Percentiles rank a stretch among this genome's conserved stretches.
Evolutionary conservation across 2,329 filamentous ascomycete genomes (phyloP).

Genomic region (Colletotrichum sp.): DNA sequence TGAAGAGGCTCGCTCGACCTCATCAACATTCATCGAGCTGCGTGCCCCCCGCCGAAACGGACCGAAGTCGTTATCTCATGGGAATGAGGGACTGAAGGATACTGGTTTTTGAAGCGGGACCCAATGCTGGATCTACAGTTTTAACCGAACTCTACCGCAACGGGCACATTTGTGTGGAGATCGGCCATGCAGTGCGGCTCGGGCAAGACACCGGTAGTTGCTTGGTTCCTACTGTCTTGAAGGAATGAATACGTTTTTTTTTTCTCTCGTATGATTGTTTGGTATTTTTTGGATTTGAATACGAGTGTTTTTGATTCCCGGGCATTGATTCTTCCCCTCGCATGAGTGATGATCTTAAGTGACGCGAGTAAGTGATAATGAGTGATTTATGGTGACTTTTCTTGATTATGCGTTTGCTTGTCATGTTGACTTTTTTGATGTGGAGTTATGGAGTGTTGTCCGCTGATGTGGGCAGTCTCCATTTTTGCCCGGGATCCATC

Average conservation of each 20-base stretch:
- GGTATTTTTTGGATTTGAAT: background rate
- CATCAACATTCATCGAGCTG: background rate
- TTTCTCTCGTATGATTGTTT: constrained; percentile 2
- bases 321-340: background rate
- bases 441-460: background rate
- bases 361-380: background rate
- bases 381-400: background rate
- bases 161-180: background rate
- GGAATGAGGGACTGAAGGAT: background rate
- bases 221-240: background rate
- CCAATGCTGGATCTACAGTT: background rate
- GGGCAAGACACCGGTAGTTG: background rate
- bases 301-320: constrained; percentile 10
- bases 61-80: background rate
- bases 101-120: background rate
- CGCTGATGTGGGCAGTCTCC: background rate
- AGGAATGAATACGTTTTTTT: background rate
- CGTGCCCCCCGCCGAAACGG: constrained; percentile 13
- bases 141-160: background rate
- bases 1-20: constrained; percentile 15
- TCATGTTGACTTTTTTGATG: background rate
- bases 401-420: background rate
- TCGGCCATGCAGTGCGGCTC: background rate
- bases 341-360: fast-evolving
- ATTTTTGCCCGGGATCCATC: background rate